Percentiles rank a stretch among this genome's conserved stretches.
phyloP scores from a whole-genome alignment of 1,139 yeast genomes.

The Hemisphaericaspora subhashii region DNA sequence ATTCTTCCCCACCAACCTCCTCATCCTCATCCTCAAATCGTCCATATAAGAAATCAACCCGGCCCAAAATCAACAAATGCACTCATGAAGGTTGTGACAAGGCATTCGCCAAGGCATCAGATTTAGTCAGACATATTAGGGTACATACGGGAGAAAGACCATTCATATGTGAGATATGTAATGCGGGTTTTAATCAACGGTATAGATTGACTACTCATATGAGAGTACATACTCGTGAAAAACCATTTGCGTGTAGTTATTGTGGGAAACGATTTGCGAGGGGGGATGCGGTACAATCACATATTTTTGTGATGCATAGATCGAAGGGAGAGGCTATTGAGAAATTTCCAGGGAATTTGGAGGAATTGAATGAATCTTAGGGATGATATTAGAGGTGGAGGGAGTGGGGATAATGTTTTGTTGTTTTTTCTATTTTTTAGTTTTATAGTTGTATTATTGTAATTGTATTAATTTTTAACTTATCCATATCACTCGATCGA shows the following conservation, averaged over 20 bases:
- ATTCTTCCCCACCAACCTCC: not conserved
- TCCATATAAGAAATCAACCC: constrained; percentile 13
- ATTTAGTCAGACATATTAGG: constrained; percentile 25
- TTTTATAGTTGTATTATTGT: too few species aligned
- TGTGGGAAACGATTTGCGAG: constrained; percentile 27
- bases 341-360: not conserved
- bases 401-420: not conserved
- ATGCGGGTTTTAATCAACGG: constrained; percentile 25
- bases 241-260: constrained; percentile 25
- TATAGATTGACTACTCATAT: constrained; percentile 28
- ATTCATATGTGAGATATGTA: constrained; percentile 22
- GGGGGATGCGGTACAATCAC: constrained; percentile 30
- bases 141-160: constrained; percentile 31
- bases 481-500: too few species aligned
- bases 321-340: constrained; percentile 16
- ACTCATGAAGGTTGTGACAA: constrained; percentile 18
- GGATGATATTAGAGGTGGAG: not conserved
- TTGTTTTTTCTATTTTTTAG: too few species aligned
- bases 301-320: constrained; percentile 21
- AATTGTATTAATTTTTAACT: too few species aligned
- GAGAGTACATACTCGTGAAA: constrained; percentile 29
- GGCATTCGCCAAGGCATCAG: constrained; percentile 23
- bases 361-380: too few species aligned
- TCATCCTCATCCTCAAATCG: not conserved
- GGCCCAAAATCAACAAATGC: constrained; percentile 21